Evolutionary conservation across 176 grass and related monocot genomes (phyloP), one percentile per base, ranked within the genome.

Genomic region (Lolium rigidum): DNA sequence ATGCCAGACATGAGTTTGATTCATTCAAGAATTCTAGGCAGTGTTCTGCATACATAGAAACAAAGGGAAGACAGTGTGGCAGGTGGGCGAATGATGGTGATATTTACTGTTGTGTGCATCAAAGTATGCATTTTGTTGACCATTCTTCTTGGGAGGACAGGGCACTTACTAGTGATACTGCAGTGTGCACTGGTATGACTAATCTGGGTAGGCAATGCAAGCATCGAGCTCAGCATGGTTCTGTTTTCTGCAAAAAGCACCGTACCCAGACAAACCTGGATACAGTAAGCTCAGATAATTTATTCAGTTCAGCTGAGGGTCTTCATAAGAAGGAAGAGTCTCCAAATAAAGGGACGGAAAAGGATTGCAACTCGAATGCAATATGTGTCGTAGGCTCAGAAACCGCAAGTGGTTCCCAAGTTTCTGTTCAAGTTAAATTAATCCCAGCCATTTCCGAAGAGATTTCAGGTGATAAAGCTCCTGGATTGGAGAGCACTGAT

Each of bases 1-100:
- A 82, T 87, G 18, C 52, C 57, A 85, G 74, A 70, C 82, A 76
- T 80, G 88, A 87, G 43, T 85, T 86, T 70, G 86, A 93, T 86
- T 81, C 79, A 68, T 83, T 85, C 16, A 85, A 81, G 37, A 95
- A 65, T 89, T 99, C 95, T 82, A 76, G 88, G 63, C 94, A 99
- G 80, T 99, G 97, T 82, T 86, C 88, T 86, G 94, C 94, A 80
- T 96, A 88, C 69, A 92, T 99, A 76, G 90, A 91, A 86, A 81
- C 94, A 28, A 99, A 99, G 67, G 94, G 97, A 74, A 92, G 97
- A 64, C 94, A 94, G 51, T 99, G 97, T 77, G 97, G 92, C 89
- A 91, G 97, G 86, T 99, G 97, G 97, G 97, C 97, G 55, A 99
- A 92, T 85, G 97, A 99, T 91, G 86, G 94, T 77, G 92, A 94